Base-by-base conservation (phyloP, 805 yeast species). In the Ogataea paradorogensis region DNA sequence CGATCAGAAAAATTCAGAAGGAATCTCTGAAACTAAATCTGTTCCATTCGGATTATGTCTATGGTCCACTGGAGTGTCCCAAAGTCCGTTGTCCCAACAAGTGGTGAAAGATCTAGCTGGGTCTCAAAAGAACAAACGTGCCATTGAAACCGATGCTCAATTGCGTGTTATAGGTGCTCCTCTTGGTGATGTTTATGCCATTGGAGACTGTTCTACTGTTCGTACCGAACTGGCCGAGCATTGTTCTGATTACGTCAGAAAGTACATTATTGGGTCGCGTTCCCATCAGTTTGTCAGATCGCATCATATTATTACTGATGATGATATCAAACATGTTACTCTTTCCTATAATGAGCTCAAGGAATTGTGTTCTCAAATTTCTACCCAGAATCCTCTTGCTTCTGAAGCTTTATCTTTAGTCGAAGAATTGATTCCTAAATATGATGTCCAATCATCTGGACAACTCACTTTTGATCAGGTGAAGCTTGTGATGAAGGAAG, bases 1-100 rank as follows among this genome's bases (percentile, higher is more conserved):
- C 59, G 70, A 73, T 31, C 82, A 78, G 53, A 68, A 63, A 42
- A 62, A 67, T 37, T 46, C 51, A 2, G 67, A 62, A 16, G 69
- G 72, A 14, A 76, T 75, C 14, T 28, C 48, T 34, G 65, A 63
- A 28, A 50, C 55, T 28, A 76, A 72, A 55, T 71, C 73, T 43
- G 59, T 82, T 35, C 82, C 86, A 33, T 81, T 72, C 45, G 89
- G 89, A 9, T 58, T 82, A 26, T 80, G 87, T 56, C 57, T 82
- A 32, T 82, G 89, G 89, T 80, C 87, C 1, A 82, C 89, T 1
- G 89, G 89, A 45, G 84, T 82, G 27, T 77, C 84, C 6, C 81
- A 77, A 50, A 73, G 78, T 45, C 83, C 82, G 11, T 56, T 82
- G 35, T 80, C 85, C 7, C 70, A 71, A 54, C 70, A 70, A 27